Percentiles rank a stretch among this genome's conserved stretches.
Conservation (phyloP, 805 yeast species). For the Tetrapisispora iriomotensis region DNA sequence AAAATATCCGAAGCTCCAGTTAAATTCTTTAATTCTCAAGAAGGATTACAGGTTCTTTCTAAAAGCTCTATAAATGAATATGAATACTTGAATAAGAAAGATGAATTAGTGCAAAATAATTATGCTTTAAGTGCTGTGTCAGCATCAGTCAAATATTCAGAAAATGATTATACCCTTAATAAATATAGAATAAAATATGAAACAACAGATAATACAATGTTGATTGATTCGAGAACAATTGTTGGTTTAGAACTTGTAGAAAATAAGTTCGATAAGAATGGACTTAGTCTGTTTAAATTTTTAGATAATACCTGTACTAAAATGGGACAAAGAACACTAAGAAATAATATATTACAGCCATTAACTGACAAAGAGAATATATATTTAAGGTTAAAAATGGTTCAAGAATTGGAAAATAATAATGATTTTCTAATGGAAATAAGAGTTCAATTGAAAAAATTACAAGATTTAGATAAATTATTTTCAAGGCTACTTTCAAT, state of each 20-base stretch:
- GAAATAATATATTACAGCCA: conserved; percentile 39
- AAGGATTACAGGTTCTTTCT: conserved; percentile 20
- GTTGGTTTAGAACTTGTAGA: conserved; percentile 33
- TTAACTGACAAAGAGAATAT: conserved; percentile 33
- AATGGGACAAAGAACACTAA: conserved; percentile 38
- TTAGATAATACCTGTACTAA: conserved; percentile 34
- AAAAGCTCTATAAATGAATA: conserved; percentile 11
- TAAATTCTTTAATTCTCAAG: conserved; percentile 18
- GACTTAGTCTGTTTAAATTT: conserved; percentile 29
- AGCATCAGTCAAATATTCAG: conserved; percentile 24
- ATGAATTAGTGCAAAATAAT: conserved; percentile 23
- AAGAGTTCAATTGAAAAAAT: conserved; percentile 17
- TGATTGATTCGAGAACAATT: conserved; percentile 34
- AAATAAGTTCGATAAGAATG: conserved; percentile 25
- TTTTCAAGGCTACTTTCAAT: conserved; percentile 31
- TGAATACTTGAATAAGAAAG: conserved; percentile 2
- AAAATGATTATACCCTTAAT: conserved; percentile 13
- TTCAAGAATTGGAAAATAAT: conserved; percentile 27
- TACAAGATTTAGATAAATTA: conserved; percentile 34
- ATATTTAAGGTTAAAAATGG: conserved; percentile 29
- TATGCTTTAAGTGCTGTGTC: conserved; percentile 29
- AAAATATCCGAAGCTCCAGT: conserved; percentile 21
- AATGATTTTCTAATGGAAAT: conserved; percentile 9
- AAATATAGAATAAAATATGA: conserved; percentile 32
- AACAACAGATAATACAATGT: conserved; percentile 33